These are phyloP conservation scores for Magnaporthales sp. DNA, from an alignment of 2,329 filamentous ascomycete species.

Conservation along the genomic window DNA sequence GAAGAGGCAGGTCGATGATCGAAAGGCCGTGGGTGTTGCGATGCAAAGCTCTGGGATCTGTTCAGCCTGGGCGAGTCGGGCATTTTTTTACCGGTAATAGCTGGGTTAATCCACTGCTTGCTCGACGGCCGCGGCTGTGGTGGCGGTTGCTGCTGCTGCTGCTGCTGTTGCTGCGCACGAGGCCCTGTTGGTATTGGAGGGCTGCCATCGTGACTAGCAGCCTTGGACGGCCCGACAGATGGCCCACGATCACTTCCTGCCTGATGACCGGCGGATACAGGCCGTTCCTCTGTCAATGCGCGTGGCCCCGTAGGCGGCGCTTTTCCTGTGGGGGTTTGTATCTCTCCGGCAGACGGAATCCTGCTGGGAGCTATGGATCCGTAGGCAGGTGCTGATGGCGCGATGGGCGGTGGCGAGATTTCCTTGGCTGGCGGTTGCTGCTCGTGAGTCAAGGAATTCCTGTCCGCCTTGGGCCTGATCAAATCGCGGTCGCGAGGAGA, in stretches of 20 bases:
- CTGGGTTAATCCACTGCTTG: constrained; percentile 52
- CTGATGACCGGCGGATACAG: constrained; percentile 31
- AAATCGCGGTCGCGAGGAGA: constrained; percentile 37
- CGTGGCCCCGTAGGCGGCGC: constrained; percentile 44
- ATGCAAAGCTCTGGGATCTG: constrained; percentile 39
- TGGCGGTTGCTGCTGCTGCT: constrained; percentile 6
- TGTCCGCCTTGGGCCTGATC: constrained; percentile 41
- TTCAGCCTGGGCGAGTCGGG: constrained; percentile 44
- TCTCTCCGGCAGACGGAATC: constrained; percentile 24
- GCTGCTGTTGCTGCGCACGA: constrained; percentile 38
- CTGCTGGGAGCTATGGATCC: constrained; percentile 42
- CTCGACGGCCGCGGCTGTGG: constrained; percentile 36
- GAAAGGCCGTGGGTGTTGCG: constrained; percentile 25
- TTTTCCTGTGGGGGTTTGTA: constrained; percentile 31
- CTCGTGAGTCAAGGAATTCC: constrained; percentile 39
- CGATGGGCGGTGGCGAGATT: constrained; percentile 47
- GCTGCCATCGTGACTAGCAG: constrained; percentile 31
- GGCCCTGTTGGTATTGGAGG: constrained; percentile 44
- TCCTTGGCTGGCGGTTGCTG: constrained; percentile 36
- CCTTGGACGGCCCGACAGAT: constrained; percentile 33
- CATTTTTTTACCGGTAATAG: constrained; percentile 32
- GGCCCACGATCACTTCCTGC: constrained; percentile 26
- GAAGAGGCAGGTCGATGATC: constrained; percentile 24
- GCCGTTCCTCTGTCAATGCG: constrained; percentile 40
- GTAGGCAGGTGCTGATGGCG: constrained; percentile 49